phyloP scores from a whole-genome alignment of 176 grass and related monocot species.

The Avena insularis region DNA sequence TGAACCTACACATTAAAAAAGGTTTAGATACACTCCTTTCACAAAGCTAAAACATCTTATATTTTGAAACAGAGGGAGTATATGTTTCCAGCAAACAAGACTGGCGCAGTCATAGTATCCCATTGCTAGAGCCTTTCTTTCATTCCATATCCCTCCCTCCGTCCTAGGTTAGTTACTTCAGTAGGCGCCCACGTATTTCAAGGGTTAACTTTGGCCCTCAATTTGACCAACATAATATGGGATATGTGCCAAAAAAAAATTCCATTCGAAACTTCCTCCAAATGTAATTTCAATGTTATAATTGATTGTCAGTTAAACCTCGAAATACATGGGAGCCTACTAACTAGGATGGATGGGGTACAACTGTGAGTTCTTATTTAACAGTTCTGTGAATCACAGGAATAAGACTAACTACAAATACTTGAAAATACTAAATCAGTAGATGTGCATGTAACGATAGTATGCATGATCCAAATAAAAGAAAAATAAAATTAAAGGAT shows the following conservation, averaged over 20 bases:
- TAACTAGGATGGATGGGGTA: background rate
- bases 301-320: background rate
- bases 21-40: no score
- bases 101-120: background rate
- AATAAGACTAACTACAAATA: slow-evolving; percentile 19
- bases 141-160: background rate
- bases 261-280: background rate
- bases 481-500: background rate
- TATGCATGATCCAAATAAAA: slow-evolving; percentile 30
- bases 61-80: background rate
- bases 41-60: no score
- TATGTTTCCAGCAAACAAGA: slow-evolving; percentile 20
- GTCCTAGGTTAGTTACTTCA: background rate
- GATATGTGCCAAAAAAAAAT: background rate
- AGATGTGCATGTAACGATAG: slow-evolving; percentile 3
- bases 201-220: background rate
- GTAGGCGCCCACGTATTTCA: background rate
- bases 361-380: background rate
- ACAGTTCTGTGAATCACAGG: background rate
- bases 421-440: background rate
- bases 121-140: background rate
- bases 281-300: background rate
- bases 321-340: background rate
- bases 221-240: background rate
- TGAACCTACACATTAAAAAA: no score